Conservation (phyloP, 805 yeast species). For the Kluyveromyces lactis region DNA sequence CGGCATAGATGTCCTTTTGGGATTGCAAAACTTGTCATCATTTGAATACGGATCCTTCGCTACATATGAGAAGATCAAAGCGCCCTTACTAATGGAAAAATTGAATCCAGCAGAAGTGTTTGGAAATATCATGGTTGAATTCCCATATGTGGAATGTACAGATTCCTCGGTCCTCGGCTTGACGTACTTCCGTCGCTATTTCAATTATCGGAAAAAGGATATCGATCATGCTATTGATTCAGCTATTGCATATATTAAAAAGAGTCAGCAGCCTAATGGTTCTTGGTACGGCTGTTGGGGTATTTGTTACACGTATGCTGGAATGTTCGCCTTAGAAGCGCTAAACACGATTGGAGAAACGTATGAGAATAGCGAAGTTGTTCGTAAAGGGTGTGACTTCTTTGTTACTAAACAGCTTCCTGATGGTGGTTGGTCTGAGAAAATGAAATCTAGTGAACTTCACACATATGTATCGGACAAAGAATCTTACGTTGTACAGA, state of each 20-base stretch:
- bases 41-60: slow-evolving; percentile 90
- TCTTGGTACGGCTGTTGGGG: slow-evolving; percentile 99
- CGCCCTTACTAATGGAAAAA: slow-evolving; percentile 65
- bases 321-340: slow-evolving; percentile 97
- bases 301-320: slow-evolving; percentile 88
- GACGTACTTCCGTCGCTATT: slow-evolving; percentile 61
- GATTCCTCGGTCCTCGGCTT: slow-evolving; percentile 91
- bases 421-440: slow-evolving; percentile 98
- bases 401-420: slow-evolving; percentile 60
- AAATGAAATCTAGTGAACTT: slow-evolving; percentile 83
- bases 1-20: slow-evolving; percentile 69
- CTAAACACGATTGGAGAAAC: slow-evolving; percentile 56
- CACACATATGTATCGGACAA: slow-evolving; percentile 61
- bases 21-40: slow-evolving; percentile 68
- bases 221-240: slow-evolving; percentile 60
- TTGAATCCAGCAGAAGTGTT: slow-evolving; percentile 97
- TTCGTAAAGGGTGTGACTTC: slow-evolving; percentile 77
- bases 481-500: slow-evolving; percentile 70
- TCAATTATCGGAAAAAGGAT: slow-evolving; percentile 56
- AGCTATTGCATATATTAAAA: slow-evolving; percentile 65
- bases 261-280: slow-evolving; percentile 70
- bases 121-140: slow-evolving; percentile 97
- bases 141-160: slow-evolving; percentile 96
- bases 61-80: slow-evolving; percentile 79
- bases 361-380: slow-evolving; percentile 55